These are phyloP conservation scores for Claviceps capensis DNA, from an alignment of 2,329 filamentous ascomycete species.

Conservation along the genomic window DNA sequence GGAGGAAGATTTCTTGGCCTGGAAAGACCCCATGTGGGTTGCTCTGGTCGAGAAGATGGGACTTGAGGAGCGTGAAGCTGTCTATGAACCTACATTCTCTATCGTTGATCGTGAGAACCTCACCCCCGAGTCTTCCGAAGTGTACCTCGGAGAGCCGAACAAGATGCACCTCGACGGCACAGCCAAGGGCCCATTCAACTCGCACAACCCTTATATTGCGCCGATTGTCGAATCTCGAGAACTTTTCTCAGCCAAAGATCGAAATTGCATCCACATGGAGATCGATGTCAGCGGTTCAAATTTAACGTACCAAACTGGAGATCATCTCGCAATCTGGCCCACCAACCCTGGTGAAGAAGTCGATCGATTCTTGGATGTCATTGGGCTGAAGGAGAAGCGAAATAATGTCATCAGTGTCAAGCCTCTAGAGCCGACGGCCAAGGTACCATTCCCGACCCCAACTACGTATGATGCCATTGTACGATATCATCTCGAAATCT, in stretches of 20 bases:
- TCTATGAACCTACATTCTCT: constrained; percentile 86
- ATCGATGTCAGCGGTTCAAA: constrained; percentile 83
- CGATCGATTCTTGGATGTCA: constrained; percentile 70
- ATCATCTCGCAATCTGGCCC: constrained; percentile 95
- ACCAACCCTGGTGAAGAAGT: constrained; percentile 89
- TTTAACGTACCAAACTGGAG: constrained; percentile 86
- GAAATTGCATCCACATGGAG: constrained; percentile 95
- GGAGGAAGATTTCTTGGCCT: constrained; percentile 98
- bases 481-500: constrained; percentile 94
- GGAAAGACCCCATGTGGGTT: constrained; percentile 99
- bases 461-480: constrained; percentile 90
- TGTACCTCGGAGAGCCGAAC: constrained; percentile 93
- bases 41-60: constrained; percentile 71
- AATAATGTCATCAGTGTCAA: constrained; percentile 78
- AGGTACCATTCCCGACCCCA: constrained; percentile 93
- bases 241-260: constrained; percentile 74
- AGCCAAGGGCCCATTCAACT: constrained; percentile 81
- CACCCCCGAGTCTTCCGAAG: constrained; percentile 59
- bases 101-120: constrained; percentile 65
- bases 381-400: constrained; percentile 64
- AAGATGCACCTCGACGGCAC: constrained; percentile 83
- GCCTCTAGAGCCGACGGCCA: constrained; percentile 84
- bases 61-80: constrained; percentile 85
- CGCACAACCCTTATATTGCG: constrained; percentile 93
- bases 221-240: constrained; percentile 85